Evolutionary conservation across 2,329 filamentous ascomycete species (phyloP).

Genomic region (Fusarium sp.): DNA sequence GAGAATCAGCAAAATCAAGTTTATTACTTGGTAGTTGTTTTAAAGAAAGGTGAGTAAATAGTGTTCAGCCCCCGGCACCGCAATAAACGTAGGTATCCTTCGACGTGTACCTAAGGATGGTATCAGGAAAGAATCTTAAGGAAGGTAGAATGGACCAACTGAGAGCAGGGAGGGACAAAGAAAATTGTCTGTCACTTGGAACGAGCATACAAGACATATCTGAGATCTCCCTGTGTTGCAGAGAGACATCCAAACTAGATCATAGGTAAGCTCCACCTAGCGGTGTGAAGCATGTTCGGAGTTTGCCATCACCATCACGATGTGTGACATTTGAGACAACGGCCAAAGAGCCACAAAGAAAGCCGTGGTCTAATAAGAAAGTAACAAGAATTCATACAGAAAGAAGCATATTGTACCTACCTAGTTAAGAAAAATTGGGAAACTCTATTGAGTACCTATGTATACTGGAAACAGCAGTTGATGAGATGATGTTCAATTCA

Average conservation of each 20-base stretch:
- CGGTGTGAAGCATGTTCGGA: constrained; percentile 19
- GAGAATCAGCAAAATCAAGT: not conserved
- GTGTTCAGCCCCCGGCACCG: not conserved
- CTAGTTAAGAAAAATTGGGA: not conserved
- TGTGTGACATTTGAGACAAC: constrained; percentile 7
- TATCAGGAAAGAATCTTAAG: not conserved
- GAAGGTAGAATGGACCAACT: not conserved
- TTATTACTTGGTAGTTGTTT: not conserved
- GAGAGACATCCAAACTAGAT: constrained; percentile 9
- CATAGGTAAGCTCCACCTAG: constrained; percentile 24
- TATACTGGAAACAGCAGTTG: constrained; percentile 27
- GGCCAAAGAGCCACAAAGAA: not conserved
- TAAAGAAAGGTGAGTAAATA: not conserved
- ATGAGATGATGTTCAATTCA: constrained; percentile 32
- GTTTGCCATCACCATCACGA: constrained; percentile 20
- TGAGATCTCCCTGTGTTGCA: not conserved
- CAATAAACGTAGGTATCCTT: not conserved
- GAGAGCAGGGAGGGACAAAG: not conserved
- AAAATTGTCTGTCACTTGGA: not conserved
- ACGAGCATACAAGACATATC: not conserved
- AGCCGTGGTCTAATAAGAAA: not conserved
- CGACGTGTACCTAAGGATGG: not conserved
- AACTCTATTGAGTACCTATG: constrained; percentile 14
- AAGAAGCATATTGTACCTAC: not conserved
- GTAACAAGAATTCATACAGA: no score